Conservation (phyloP, 352 stramenopile genomes). For the Phytophthora sansomeana region DNA sequence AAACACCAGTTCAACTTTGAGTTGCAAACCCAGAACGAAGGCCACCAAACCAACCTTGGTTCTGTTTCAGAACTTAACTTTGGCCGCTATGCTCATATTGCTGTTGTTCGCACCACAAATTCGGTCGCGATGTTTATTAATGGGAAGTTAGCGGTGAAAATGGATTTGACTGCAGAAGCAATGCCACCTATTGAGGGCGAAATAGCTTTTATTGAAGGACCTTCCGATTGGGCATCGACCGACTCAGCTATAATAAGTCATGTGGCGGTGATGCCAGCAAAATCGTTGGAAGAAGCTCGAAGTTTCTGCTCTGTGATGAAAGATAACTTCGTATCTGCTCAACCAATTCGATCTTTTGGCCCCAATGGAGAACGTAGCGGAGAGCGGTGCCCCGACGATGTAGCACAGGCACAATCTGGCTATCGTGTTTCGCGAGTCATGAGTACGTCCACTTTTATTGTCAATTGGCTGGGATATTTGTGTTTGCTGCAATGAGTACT, state of each 20-base stretch:
- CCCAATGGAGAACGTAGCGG: conserved; percentile 32
- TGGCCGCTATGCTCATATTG: conserved; percentile 42
- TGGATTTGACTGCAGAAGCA: background rate
- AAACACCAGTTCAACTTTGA: conserved; percentile 23
- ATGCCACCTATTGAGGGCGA: background rate
- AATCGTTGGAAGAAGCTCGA: conserved; percentile 18
- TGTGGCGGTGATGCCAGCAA: conserved; percentile 45
- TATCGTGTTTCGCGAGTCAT: conserved; percentile 61
- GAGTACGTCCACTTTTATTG: conserved; percentile 48
- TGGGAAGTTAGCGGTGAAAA: conserved; percentile 13
- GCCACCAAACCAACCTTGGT: background rate
- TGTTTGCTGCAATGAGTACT: conserved; percentile 1
- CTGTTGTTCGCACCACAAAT: conserved; percentile 12
- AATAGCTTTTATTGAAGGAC: conserved; percentile 28
- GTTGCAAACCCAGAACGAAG: conserved; percentile 14
- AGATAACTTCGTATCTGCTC: conserved; percentile 51
- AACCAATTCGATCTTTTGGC: conserved; percentile 54
- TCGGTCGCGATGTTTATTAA: conserved; percentile 34
- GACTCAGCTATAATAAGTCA: conserved; percentile 49
- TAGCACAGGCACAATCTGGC: conserved; percentile 47
- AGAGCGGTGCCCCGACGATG: conserved; percentile 40
- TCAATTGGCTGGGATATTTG: background rate
- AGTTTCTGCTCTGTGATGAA: conserved; percentile 53
- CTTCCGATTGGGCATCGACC: conserved; percentile 9
- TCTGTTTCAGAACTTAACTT: conserved; percentile 11